Evolutionary conservation across 306 rosid species (phyloP), one percentile per base, ranked within the genome.

Genomic region (Sicyos baderoa): DNA sequence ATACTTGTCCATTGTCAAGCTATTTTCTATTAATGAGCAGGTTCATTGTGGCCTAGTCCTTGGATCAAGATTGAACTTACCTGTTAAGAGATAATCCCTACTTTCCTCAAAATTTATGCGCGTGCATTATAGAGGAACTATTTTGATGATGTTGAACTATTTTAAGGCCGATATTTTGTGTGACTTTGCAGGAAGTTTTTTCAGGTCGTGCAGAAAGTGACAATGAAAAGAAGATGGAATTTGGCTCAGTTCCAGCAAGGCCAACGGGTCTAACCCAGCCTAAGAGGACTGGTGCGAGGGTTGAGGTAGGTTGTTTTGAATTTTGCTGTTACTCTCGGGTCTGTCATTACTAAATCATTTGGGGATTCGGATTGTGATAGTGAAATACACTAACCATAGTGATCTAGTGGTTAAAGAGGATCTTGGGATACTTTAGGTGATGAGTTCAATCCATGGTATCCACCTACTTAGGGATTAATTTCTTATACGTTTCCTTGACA

Each of bases 271-370:
- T 72, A 54, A 19, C n/a, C 70, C 72, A 76, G 74, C 71, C 85
- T 61, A 91, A 77, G 88, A 85, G 78, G 72, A 48, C 65, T 52
- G 74, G 79, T 75, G n/a, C 80, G 45, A 86, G 69, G 91, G 74
- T 79, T 65, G 96, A 91, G 91, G 97, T 89, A 74, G 77, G 90
- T 75, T 70, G 79, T 71, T 42, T 74, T 35, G 16, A 62, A 45
- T 23, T 65, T 35, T 10, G 22, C 17, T 12, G 12, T 18, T 18
- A 10, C 27, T 50, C 51, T 50, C 19, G 9, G 12, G 40, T 37
- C 1, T 40, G n/a, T 40, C 7, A 2, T 40, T 42, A 17, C 25
- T 19, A 40, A 42, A 63, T 42, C 13, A 63, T 44, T 42, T 63
- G 35, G 35, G 5, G n/a, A 12, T 44, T 40, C 42, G 27, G 7